Percentiles rank a stretch among this genome's conserved stretches.
phyloP scores from a whole-genome alignment of 768 basidiomycete species.

The Dictyophora rubrovolvata region DNA sequence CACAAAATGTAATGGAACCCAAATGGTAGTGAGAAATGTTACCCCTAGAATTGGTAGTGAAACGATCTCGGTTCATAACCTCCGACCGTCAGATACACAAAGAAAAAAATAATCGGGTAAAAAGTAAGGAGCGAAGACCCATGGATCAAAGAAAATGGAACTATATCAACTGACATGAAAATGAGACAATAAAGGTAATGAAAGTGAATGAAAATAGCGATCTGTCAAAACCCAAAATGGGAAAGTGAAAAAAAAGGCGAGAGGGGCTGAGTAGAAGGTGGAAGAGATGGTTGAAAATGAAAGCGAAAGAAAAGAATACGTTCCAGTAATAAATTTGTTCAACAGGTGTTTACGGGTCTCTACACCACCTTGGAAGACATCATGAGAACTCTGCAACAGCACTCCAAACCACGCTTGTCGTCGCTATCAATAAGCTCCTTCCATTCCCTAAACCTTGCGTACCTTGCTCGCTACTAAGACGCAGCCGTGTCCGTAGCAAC shows the following conservation, averaged over 20 bases:
- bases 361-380: neutral
- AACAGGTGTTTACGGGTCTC: neutral
- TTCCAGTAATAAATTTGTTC: neutral
- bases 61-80: too few relatives aligned
- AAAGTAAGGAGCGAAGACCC: neutral
- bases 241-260: neutral
- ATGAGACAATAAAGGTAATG: neutral
- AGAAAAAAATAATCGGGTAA: neutral
- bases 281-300: neutral
- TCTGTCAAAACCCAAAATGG: neutral
- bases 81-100: neutral
- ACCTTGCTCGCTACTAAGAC: constrained; percentile 19
- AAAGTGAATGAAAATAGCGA: neutral
- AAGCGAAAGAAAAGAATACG: neutral
- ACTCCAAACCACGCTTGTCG: neutral
- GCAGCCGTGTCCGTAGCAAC: constrained; percentile 27
- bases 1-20: neutral
- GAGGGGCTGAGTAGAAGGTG: neutral
- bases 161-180: neutral
- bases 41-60: too few relatives aligned
- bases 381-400: neutral
- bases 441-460: neutral
- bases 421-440: neutral
- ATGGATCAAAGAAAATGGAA: neutral
- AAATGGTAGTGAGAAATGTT: neutral